Evolutionary conservation across 352 stramenopile genomes (phyloP).

Genomic region (Phytopythium oedochilum): DNA sequence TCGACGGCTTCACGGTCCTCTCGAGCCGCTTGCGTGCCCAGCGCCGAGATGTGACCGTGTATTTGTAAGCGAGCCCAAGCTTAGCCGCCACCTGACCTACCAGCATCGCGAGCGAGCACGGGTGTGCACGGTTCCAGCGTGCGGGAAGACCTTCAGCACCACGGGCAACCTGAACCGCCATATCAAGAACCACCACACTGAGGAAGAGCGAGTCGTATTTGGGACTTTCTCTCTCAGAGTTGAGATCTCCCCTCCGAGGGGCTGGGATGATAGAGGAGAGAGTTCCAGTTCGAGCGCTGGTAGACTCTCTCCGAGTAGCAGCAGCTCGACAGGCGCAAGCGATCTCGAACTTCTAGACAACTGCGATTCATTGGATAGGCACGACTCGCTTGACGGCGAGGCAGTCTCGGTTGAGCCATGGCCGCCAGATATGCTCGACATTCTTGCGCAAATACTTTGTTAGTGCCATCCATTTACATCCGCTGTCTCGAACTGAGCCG

Average conservation of each 20-base stretch:
- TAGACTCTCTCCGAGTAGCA: too few species aligned
- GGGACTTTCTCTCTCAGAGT: too few species aligned
- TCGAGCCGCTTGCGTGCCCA: slow-evolving; percentile 27
- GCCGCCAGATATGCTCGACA: neutral
- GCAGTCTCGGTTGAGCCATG: neutral
- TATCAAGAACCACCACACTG: slow-evolving; percentile 23
- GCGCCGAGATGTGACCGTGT: slow-evolving; percentile 17
- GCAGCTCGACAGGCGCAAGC: too few species aligned
- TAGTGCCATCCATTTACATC: too few species aligned
- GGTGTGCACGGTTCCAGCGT: slow-evolving; percentile 18
- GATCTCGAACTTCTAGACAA: too few species aligned
- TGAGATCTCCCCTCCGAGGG: too few species aligned
- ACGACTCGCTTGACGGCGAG: neutral
- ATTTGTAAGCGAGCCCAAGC: slow-evolving; percentile 37
- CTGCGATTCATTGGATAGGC: too few species aligned
- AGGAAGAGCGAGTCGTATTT: slow-evolving; percentile 8
- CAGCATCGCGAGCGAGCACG: slow-evolving; percentile 25
- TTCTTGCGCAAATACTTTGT: neutral
- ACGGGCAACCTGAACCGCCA: slow-evolving; percentile 58
- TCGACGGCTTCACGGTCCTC: slow-evolving; percentile 39
- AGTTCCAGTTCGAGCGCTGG: neutral
- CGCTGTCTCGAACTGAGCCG: too few species aligned
- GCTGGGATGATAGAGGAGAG: neutral
- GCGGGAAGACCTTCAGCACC: slow-evolving; percentile 56
- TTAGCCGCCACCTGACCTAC: slow-evolving; percentile 38